phyloP scores from a whole-genome alignment of 2,329 filamentous ascomycete genomes.

The Apiospora rasikravindrae region DNA sequence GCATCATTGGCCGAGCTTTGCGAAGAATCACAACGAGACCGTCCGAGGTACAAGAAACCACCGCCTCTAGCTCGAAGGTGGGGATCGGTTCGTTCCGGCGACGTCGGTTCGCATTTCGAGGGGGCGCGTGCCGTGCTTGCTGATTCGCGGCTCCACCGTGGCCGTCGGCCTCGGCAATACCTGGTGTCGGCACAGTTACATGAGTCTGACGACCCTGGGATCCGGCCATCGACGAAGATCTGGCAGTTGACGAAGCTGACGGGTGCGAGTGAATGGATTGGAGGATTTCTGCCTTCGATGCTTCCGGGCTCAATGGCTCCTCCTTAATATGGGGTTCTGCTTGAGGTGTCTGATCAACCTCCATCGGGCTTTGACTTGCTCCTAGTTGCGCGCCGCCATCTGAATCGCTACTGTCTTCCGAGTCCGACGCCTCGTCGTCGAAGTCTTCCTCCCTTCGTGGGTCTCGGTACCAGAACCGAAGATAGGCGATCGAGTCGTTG shows the following conservation, averaged over 20 bases:
- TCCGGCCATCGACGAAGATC: neutral
- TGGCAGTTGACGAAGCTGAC: neutral
- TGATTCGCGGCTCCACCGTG: neutral
- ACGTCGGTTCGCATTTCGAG: slow-evolving; percentile 31
- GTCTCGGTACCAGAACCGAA: slow-evolving; percentile 84
- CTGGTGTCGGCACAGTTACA: slow-evolving; percentile 11
- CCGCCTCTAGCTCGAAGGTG: slow-evolving; percentile 79
- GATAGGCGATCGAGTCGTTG: slow-evolving; percentile 88
- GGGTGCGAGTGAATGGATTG: slow-evolving; percentile 11
- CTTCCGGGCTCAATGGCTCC: slow-evolving; percentile 40
- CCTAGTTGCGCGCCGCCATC: slow-evolving; percentile 51
- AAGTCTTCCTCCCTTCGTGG: slow-evolving; percentile 65
- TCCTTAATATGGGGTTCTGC: slow-evolving; percentile 40
- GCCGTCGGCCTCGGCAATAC: neutral
- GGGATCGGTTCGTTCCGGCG: slow-evolving; percentile 39
- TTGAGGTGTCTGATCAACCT: slow-evolving; percentile 42
- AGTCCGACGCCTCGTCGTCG: slow-evolving; percentile 45
- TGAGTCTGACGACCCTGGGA: slow-evolving; percentile 22
- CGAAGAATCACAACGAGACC: slow-evolving; percentile 83
- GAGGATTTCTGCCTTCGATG: slow-evolving; percentile 38
- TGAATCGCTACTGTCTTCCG: slow-evolving; percentile 44
- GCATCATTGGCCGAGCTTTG: slow-evolving; percentile 73
- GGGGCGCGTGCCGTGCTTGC: slow-evolving; percentile 22
- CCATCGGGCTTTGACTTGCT: slow-evolving; percentile 43
- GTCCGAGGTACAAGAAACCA: slow-evolving; percentile 91